Percentiles rank a stretch among this genome's conserved stretches.
These are phyloP conservation scores for Clavispora asparagi DNA, from an alignment of 805 yeast genomes.

Conservation along the genomic window DNA sequence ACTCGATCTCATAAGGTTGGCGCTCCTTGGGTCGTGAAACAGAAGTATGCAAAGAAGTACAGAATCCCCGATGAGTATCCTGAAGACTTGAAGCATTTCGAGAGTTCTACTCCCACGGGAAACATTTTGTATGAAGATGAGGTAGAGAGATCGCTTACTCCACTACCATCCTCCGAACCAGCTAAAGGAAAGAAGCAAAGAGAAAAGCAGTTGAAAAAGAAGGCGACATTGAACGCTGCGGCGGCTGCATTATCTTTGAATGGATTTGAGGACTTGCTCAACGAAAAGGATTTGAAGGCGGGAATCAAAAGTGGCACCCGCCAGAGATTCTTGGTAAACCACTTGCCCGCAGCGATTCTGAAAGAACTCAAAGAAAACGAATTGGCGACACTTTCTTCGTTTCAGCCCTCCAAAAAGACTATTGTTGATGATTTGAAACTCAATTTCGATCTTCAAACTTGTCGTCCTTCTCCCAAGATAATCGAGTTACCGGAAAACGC, in stretches of 20 bases:
- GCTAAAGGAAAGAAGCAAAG: constrained; percentile 9
- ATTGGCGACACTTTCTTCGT: constrained; percentile 6
- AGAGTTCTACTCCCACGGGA: constrained; percentile 13
- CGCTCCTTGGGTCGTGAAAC: constrained; percentile 93
- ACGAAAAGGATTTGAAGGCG: constrained; percentile 2
- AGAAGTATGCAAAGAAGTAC: constrained; percentile 65
- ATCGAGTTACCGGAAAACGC: constrained; percentile 13
- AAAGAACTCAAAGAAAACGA: constrained; percentile 11
- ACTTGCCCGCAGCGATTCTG: constrained; percentile 11
- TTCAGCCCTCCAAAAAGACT: constrained; percentile 17
- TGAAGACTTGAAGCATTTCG: constrained; percentile 42
- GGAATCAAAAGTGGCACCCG: constrained; percentile 8
- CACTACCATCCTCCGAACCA: neutral
- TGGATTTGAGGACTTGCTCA: neutral
- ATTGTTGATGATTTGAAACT: constrained; percentile 14
- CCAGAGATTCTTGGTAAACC: constrained; percentile 13
- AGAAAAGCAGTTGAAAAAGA: constrained; percentile 10
- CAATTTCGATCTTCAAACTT: constrained; percentile 13
- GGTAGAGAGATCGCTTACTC: neutral
- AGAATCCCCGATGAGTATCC: constrained; percentile 61
- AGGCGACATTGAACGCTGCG: constrained; percentile 8
- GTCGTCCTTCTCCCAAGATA: constrained; percentile 9
- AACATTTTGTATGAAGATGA: constrained; percentile 15
- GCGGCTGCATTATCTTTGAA: neutral
- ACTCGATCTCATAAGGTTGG: constrained; percentile 79